These are phyloP conservation scores for Daldinia loculata DNA, from an alignment of 495 filamentous ascomycete species.

Conservation along the genomic window DNA sequence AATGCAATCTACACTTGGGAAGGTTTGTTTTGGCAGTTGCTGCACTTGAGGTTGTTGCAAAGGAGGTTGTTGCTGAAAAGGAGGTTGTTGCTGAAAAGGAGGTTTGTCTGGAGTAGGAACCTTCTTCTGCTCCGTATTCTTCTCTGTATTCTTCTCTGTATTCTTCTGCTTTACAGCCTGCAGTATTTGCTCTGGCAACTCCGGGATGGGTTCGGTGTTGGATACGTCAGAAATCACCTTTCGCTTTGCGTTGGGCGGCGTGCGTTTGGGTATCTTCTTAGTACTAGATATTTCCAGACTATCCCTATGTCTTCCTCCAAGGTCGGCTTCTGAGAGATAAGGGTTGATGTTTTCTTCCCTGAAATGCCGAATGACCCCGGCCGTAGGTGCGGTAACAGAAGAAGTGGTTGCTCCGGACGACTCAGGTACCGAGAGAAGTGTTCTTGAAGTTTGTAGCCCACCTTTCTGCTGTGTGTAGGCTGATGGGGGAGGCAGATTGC, in stretches of 20 bases:
- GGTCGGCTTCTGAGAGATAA: neutral
- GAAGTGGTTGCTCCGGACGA: neutral
- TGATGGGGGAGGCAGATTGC: slow-evolving; percentile 22
- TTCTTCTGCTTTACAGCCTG: neutral
- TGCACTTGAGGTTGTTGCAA: neutral
- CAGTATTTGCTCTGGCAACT: slow-evolving; percentile 25
- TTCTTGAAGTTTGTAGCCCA: neutral
- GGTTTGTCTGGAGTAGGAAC: neutral
- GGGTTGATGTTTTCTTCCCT: slow-evolving; percentile 40
- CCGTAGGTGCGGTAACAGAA: neutral
- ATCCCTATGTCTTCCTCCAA: slow-evolving; percentile 17
- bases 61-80: neutral
- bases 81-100: neutral
- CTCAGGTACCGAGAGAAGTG: neutral
- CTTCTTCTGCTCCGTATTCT: neutral
- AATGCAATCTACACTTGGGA: neutral
- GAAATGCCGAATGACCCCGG: neutral
- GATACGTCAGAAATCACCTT: neutral
- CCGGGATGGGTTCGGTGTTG: neutral
- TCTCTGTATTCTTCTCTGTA: neutral
- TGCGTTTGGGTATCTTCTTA: slow-evolving; percentile 8
- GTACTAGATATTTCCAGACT: slow-evolving; percentile 9
- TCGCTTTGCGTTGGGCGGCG: neutral
- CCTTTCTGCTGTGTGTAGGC: neutral
- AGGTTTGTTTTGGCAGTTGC: neutral